A percentile compares a stretch with the other conserved stretches of the same genome.
phyloP scores from a whole-genome alignment of 352 stramenopile genomes.

The Phytophthora cajani region DNA sequence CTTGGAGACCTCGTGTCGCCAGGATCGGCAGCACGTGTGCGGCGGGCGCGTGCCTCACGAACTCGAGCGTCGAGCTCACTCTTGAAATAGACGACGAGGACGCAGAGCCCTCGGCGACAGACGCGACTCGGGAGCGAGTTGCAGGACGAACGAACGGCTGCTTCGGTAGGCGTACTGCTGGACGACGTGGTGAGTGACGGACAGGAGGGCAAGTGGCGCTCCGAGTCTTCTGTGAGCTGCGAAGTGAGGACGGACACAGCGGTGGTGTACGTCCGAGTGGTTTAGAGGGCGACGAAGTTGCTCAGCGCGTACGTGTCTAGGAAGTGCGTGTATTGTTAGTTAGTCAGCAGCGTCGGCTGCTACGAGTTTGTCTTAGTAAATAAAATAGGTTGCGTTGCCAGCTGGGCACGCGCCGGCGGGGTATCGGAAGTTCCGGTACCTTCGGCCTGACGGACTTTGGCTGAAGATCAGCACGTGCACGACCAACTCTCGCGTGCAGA shows the following conservation, averaged over 20 bases:
- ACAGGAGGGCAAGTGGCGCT: neutral
- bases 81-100: neutral
- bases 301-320: neutral
- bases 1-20: neutral
- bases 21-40: neutral
- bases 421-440: neutral
- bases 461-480: neutral
- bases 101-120: neutral
- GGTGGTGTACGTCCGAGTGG: neutral
- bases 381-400: neutral
- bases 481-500: neutral
- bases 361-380: neutral
- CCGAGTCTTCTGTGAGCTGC: neutral
- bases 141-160: neutral
- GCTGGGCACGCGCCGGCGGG: neutral
- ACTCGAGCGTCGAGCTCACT: constrained; percentile 1
- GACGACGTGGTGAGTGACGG: neutral
- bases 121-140: neutral
- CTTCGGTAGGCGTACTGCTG: neutral
- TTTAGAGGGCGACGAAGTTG: neutral
- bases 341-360: neutral
- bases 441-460: neutral
- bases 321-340: neutral
- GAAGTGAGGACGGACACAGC: neutral
- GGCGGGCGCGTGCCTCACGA: neutral